Conservation (phyloP, 2,329 filamentous ascomycete species). For the Alternaria gaisen region DNA sequence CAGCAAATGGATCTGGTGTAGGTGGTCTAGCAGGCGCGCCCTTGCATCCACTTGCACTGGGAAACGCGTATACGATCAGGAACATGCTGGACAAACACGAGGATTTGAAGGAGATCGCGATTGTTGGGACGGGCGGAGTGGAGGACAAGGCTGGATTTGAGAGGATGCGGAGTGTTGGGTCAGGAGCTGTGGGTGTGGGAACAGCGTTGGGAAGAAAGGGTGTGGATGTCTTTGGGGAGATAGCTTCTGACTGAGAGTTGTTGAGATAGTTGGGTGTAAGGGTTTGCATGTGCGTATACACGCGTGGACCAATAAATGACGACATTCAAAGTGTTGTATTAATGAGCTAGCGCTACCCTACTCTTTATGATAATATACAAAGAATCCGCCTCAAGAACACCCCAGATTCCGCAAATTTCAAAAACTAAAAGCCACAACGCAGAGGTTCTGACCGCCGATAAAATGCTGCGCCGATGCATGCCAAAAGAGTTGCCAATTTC, state of each 20-base stretch:
- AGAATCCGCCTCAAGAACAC: not conserved
- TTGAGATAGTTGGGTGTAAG: no score
- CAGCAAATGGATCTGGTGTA: slow-evolving; percentile 65
- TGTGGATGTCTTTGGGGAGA: slow-evolving; percentile 68
- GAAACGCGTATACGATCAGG: slow-evolving; percentile 76
- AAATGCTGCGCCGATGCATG: slow-evolving; percentile 17
- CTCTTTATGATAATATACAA: not conserved
- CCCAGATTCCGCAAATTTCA: not conserved
- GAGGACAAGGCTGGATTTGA: slow-evolving; percentile 68
- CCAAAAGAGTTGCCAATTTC: slow-evolving; percentile 16
- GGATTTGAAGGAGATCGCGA: slow-evolving; percentile 62
- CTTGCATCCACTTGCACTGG: slow-evolving; percentile 76
- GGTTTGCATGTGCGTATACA: no score
- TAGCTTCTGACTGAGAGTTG: slow-evolving; percentile 41
- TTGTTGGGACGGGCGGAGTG: slow-evolving; percentile 80
- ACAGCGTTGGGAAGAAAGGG: slow-evolving; percentile 74
- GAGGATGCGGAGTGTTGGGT: slow-evolving; percentile 72
- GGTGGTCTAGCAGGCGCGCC: slow-evolving; percentile 77
- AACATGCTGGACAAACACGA: slow-evolving; percentile 63
- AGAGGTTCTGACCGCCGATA: slow-evolving; percentile 7
- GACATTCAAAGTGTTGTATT: not conserved
- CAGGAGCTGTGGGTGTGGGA: slow-evolving; percentile 69
- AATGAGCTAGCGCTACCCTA: slow-evolving; percentile 5
- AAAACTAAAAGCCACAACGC: not conserved
- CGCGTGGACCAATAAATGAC: not conserved